Evolutionary conservation across 805 yeast genomes (phyloP).

Genomic region (Middelhovenomyces tepae): DNA sequence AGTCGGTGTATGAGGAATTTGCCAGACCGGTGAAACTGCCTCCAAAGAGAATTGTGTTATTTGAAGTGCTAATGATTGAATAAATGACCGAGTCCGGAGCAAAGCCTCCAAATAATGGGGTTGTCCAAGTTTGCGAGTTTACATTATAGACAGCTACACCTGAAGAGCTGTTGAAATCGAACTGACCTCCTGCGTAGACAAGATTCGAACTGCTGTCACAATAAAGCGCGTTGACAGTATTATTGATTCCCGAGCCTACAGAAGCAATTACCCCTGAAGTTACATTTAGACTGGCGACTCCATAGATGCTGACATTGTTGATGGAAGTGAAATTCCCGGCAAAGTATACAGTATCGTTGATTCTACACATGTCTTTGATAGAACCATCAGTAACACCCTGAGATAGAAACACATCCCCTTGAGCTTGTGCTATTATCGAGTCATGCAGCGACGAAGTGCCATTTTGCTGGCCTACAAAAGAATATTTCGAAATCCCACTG

Average conservation of each 20-base stretch:
- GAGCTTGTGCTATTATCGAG: constrained; percentile 16
- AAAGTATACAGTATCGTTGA: constrained; percentile 17
- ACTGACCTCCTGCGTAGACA: constrained; percentile 76
- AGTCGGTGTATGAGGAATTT: constrained; percentile 31
- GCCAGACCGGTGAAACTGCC: constrained; percentile 66
- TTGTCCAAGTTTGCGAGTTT: constrained; percentile 31
- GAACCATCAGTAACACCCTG: constrained; percentile 15
- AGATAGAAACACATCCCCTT: constrained; percentile 13
- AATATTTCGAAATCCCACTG: constrained; percentile 29
- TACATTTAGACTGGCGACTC: constrained; percentile 21
- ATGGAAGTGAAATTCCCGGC: constrained; percentile 26
- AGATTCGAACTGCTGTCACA: constrained; percentile 40
- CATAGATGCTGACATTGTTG: constrained; percentile 13
- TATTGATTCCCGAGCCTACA: constrained; percentile 22
- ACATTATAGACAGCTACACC: constrained; percentile 62
- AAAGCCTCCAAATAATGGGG: constrained; percentile 72
- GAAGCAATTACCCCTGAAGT: constrained; percentile 19
- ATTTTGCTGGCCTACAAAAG: constrained; percentile 30
- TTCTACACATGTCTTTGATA: constrained; percentile 15
- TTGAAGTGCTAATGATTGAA: constrained; percentile 46
- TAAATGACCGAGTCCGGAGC: constrained; percentile 48
- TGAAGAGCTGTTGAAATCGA: constrained; percentile 42
- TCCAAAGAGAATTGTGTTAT: constrained; percentile 57
- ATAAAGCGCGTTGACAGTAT: constrained; percentile 36
- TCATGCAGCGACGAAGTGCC: constrained; percentile 19